These are phyloP conservation scores for Cladosporium sp. DNA, from an alignment of 2,329 filamentous ascomycete species.

Conservation along the genomic window DNA sequence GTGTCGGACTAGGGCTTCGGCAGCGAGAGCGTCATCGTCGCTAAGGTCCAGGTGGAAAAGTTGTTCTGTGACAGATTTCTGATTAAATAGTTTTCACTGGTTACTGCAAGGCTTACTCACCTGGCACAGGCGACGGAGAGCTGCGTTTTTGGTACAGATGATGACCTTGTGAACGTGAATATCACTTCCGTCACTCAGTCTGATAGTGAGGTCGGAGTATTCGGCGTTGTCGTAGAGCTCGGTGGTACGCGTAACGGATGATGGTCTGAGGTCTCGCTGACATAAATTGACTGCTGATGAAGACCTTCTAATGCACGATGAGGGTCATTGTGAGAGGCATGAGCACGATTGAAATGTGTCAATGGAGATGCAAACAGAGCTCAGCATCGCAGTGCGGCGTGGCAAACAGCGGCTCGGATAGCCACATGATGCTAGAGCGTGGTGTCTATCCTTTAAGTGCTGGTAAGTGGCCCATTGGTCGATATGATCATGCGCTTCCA, in stretches of 20 bases:
- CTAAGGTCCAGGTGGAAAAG: neutral
- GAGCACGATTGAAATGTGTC: neutral
- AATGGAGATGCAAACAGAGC: neutral
- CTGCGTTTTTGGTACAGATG: neutral
- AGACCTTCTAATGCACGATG: neutral
- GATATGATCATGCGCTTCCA: neutral
- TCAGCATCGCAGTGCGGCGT: neutral
- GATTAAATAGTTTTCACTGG: neutral
- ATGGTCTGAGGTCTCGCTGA: neutral
- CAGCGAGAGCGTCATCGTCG: neutral
- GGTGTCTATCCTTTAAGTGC: neutral
- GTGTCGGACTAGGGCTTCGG: neutral
- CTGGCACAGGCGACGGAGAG: neutral
- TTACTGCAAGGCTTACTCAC: neutral
- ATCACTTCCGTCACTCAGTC: neutral
- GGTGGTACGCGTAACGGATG: neutral
- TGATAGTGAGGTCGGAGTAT: neutral
- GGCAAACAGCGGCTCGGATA: neutral
- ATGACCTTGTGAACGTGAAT: constrained; percentile 1
- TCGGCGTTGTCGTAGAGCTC: neutral
- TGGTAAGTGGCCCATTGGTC: neutral
- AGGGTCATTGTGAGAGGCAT: neutral
- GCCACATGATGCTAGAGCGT: neutral
- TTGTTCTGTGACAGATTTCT: neutral
- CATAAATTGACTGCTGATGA: neutral